These are phyloP conservation scores for Corniculantispora saksenae DNA, from an alignment of 2,329 filamentous ascomycete species.

Conservation along the genomic window DNA sequence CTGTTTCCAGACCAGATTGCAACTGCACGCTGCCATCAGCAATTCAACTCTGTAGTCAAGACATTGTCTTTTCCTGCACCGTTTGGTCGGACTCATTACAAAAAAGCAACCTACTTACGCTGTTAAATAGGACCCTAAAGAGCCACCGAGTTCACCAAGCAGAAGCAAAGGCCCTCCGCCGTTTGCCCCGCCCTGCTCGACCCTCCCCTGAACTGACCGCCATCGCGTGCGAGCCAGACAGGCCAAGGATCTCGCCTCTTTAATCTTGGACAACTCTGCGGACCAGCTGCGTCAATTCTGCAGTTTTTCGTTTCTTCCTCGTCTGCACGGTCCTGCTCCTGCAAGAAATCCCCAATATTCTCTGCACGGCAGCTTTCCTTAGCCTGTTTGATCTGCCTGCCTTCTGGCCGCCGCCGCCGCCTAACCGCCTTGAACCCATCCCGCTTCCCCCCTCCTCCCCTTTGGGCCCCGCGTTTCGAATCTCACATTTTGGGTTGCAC, in stretches of 20 bases:
- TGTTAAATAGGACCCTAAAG: background rate
- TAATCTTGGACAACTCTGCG: background rate
- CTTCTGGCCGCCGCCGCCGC: background rate
- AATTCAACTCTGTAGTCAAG: background rate
- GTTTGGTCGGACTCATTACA: background rate
- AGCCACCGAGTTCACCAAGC: background rate
- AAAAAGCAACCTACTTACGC: background rate
- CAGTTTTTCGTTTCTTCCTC: background rate
- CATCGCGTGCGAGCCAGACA: constrained; percentile 16
- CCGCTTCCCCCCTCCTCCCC: constrained; percentile 1
- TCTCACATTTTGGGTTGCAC: constrained; percentile 12
- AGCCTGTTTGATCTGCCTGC: background rate
- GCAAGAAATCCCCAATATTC: too few relatives aligned
- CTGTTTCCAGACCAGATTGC: background rate
- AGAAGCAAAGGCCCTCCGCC: background rate
- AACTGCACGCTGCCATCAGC: background rate
- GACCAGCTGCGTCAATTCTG: background rate
- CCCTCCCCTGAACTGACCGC: constrained; percentile 19
- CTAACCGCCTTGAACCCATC: background rate
- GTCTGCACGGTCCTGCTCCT: background rate
- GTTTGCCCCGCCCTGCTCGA: constrained; percentile 12
- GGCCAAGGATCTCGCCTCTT: background rate
- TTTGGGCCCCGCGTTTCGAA: constrained; percentile 19
- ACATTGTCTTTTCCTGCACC: background rate
- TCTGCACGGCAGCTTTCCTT: too few relatives aligned